Conservation (phyloP, 306 rosid species). For the Prosopis cineraria region DNA sequence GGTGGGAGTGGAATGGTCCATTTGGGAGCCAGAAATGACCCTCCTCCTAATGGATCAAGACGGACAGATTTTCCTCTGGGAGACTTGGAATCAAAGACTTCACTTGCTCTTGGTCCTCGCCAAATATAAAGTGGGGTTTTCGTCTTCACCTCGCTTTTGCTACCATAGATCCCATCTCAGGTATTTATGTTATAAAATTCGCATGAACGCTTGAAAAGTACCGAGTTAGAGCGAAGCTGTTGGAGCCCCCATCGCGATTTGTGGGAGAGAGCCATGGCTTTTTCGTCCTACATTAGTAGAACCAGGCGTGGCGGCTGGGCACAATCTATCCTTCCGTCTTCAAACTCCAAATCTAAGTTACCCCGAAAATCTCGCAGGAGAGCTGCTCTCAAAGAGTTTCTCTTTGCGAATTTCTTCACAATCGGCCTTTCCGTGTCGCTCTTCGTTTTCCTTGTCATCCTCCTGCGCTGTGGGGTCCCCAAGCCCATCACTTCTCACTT, state of each 20-base stretch:
- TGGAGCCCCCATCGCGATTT: not conserved
- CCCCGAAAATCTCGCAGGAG: slow-evolving; percentile 66
- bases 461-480: slow-evolving; percentile 78
- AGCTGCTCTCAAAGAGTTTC: slow-evolving; percentile 62
- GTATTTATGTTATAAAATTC: not conserved
- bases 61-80: not conserved
- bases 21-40: not conserved
- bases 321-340: slow-evolving; percentile 65
- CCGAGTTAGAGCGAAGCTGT: not conserved
- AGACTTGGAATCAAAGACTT: not conserved
- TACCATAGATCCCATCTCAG: slow-evolving; percentile 20
- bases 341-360: slow-evolving; percentile 68
- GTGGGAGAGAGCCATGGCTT: slow-evolving; percentile 51
- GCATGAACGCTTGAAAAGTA: not conserved
- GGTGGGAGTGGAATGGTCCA: not conserved
- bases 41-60: not conserved
- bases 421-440: slow-evolving; percentile 67
- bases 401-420: slow-evolving; percentile 75
- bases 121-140: not conserved
- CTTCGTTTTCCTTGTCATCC: slow-evolving; percentile 62
- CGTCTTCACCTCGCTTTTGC: not conserved
- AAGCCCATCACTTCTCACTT: slow-evolving; percentile 60
- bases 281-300: slow-evolving; percentile 54
- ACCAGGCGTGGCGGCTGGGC: slow-evolving; percentile 77
- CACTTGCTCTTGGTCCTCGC: not conserved